A percentile compares a stretch with the other conserved stretches of the same genome.
These are phyloP conservation scores for Dianthus caryophyllus DNA, from an alignment of 148 eudicot species.

Conservation along the genomic window DNA sequence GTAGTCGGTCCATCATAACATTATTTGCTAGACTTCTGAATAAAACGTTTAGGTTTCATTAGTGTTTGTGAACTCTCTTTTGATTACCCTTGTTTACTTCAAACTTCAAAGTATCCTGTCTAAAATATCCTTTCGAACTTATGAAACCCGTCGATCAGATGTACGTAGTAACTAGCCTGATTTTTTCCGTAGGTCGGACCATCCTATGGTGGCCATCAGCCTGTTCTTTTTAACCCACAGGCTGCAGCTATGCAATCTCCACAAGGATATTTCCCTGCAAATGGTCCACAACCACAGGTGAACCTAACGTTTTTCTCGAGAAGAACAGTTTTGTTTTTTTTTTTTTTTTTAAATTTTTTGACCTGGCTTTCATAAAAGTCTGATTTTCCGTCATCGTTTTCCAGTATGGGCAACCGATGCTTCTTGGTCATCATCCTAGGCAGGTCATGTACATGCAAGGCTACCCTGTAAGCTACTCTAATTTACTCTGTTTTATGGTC, in stretches of 20 bases:
- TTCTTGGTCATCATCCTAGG: slow-evolving; percentile 85
- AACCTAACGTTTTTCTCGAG: slow-evolving; percentile 6
- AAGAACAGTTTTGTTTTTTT: not conserved
- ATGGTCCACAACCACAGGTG: slow-evolving; percentile 96
- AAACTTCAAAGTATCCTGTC: not conserved
- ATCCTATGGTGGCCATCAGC: slow-evolving; percentile 63
- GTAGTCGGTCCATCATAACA: slow-evolving; percentile 24
- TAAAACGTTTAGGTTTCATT: not conserved
- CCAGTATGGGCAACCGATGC: slow-evolving; percentile 95
- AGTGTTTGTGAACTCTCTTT: not conserved
- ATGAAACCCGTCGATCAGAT: slow-evolving; percentile 1
- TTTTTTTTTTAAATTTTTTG: too few species aligned
- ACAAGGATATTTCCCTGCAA: slow-evolving; percentile 68
- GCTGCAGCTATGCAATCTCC: slow-evolving; percentile 65
- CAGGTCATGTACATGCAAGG: slow-evolving; percentile 85
- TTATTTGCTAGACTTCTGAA: not conserved
- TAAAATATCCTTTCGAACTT: not conserved
- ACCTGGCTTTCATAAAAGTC: not conserved
- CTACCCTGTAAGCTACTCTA: slow-evolving; percentile 61
- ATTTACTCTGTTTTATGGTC: not conserved
- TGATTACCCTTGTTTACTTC: not conserved
- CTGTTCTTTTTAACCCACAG: slow-evolving; percentile 71
- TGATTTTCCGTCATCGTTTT: slow-evolving; percentile 9
- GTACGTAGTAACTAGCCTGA: not conserved
- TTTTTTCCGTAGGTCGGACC: slow-evolving; percentile 57